phyloP scores from a whole-genome alignment of 2,329 filamentous ascomycete genomes.

The Fonsecaea multimorphosa region DNA sequence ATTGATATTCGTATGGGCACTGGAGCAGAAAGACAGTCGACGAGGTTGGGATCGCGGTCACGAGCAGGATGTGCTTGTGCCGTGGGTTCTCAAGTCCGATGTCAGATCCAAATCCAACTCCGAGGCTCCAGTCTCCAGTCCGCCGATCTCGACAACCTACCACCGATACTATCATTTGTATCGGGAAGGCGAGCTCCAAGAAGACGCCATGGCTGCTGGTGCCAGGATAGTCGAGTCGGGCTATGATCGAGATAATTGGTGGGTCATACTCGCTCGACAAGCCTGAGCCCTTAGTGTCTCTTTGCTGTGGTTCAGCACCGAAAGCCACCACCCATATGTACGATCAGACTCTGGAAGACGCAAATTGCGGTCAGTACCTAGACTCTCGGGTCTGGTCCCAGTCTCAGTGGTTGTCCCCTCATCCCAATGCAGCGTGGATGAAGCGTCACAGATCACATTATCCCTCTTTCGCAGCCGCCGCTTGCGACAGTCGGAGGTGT shows the following conservation, averaged over 20 bases:
- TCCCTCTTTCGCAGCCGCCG: conserved; percentile 12
- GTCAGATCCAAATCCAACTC: conserved; percentile 36
- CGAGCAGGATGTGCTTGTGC: conserved; percentile 91
- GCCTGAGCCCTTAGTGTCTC: conserved; percentile 18
- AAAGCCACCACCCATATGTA: neutral
- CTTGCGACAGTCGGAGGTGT: conserved; percentile 9
- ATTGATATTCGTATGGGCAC: conserved; percentile 90
- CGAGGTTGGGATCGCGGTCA: conserved; percentile 85
- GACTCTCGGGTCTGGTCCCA: neutral
- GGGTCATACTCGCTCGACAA: conserved; percentile 57
- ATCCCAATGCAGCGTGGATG: neutral
- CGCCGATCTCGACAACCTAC: conserved; percentile 61
- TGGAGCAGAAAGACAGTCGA: conserved; percentile 86
- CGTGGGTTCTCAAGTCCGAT: conserved; percentile 76
- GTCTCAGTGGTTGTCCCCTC: neutral
- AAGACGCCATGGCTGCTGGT: conserved; percentile 74
- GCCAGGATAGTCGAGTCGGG: conserved; percentile 78
- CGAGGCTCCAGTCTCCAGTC: neutral
- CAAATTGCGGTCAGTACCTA: neutral
- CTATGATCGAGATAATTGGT: conserved; percentile 99
- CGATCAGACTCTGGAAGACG: neutral
- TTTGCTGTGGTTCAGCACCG: neutral
- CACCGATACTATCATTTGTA: conserved; percentile 96
- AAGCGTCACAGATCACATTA: conserved; percentile 21
- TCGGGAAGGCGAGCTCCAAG: conserved; percentile 81